Percentiles rank a stretch among this genome's conserved stretches.
Evolutionary conservation across 208 protist species (phyloP).

Genomic region (Leishmania guyanensis): DNA sequence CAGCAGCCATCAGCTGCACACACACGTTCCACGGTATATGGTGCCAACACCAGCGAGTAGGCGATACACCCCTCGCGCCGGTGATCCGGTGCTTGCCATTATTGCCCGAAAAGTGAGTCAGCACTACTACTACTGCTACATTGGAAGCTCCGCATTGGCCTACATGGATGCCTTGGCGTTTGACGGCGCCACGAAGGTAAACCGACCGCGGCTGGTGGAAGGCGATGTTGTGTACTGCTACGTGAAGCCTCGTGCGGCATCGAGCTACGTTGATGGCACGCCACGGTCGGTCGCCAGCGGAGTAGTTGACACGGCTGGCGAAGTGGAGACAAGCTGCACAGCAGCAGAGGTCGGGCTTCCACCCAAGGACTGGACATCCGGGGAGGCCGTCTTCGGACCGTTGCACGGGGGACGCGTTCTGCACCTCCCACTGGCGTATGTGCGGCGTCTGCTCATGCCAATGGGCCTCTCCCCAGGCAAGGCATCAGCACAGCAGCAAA

Average conservation of each 20-base stretch:
- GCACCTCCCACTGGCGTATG: constrained; percentile 66
- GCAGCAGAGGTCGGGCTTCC: constrained; percentile 71
- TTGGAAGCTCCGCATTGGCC: constrained; percentile 44
- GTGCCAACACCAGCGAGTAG: constrained; percentile 56
- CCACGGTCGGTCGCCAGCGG: neutral
- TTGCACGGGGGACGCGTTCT: constrained; percentile 73
- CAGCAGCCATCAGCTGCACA: constrained; percentile 27
- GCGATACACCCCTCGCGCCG: constrained; percentile 52
- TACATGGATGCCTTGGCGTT: constrained; percentile 79
- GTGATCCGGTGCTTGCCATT: constrained; percentile 77
- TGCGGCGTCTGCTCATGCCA: constrained; percentile 56
- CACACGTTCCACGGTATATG: constrained; percentile 41
- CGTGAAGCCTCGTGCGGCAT: constrained; percentile 44
- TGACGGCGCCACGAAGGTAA: constrained; percentile 85
- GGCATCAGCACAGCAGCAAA: constrained; percentile 4
- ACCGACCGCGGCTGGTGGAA: constrained; percentile 65
- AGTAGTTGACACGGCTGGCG: constrained; percentile 16
- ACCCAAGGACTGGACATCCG: constrained; percentile 84
- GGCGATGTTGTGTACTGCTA: constrained; percentile 82
- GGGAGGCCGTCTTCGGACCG: constrained; percentile 77
- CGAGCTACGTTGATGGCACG: constrained; percentile 24
- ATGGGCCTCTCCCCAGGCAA: constrained; percentile 4
- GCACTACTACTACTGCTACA: constrained; percentile 74
- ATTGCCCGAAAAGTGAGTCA: constrained; percentile 52
- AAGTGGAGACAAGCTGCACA: constrained; percentile 77